Evolutionary conservation across 2,329 filamentous ascomycete species (phyloP).

Genomic region (Coleophoma cylindrospora): DNA sequence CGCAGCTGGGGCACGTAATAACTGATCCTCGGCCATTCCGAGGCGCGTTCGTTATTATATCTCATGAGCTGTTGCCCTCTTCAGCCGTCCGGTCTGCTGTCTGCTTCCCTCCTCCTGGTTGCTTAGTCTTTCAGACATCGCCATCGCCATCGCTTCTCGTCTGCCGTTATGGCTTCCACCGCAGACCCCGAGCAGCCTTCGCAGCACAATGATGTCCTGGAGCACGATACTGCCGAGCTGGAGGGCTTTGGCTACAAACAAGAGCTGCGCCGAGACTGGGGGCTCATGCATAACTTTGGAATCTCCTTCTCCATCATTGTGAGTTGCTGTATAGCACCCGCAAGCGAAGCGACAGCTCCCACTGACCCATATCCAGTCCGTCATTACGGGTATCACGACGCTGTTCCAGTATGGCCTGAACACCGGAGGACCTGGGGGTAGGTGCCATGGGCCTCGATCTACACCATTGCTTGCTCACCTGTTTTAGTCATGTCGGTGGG

Average conservation of each 20-base stretch:
- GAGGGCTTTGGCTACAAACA: constrained; percentile 56
- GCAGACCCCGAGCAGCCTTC: not conserved
- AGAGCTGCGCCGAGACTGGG: constrained; percentile 53
- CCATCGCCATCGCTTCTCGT: not conserved
- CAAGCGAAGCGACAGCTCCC: not conserved
- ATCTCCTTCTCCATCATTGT: constrained; percentile 59
- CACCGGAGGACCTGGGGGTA: constrained; percentile 49
- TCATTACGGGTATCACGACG: constrained; percentile 55
- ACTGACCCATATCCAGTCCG: constrained; percentile 33
- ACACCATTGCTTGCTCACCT: no score
- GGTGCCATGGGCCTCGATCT: constrained; percentile 23
- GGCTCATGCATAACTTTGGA: constrained; percentile 54
- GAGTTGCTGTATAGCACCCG: constrained; percentile 15
- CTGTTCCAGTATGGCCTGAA: constrained; percentile 51
- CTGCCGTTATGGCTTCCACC: not conserved
- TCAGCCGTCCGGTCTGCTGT: not conserved
- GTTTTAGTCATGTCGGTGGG: constrained; percentile 44
- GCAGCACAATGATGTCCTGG: not conserved
- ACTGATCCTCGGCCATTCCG: constrained; percentile 1
- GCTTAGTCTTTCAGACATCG: no score
- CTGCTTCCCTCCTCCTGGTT: no score
- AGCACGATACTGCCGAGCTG: constrained; percentile 42
- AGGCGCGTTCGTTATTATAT: not conserved
- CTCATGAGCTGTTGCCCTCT: not conserved
- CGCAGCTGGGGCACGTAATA: not conserved